A percentile compares a stretch with the other conserved stretches of the same genome.
Evolutionary conservation across 768 basidiomycete genomes (phyloP).

Genomic region (Lepiota venenata): DNA sequence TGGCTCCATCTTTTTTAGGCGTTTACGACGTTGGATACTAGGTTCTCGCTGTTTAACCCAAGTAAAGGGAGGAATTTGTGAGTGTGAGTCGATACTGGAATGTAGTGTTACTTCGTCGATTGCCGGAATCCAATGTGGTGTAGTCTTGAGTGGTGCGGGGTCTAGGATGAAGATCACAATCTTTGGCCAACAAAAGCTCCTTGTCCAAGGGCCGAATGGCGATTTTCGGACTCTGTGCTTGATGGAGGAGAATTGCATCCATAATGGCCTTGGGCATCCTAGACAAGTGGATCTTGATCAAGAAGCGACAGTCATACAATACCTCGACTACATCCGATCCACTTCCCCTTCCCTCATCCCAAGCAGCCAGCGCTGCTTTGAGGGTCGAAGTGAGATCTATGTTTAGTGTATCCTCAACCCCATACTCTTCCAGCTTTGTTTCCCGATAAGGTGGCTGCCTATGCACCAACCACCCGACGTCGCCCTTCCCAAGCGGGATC

Average conservation of each 20-base stretch:
- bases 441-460: constrained; percentile 45
- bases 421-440: constrained; percentile 23
- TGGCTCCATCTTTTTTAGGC: not conserved
- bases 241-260: not conserved
- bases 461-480: constrained; percentile 58
- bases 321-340: constrained; percentile 28
- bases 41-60: not conserved
- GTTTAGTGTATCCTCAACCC: constrained; percentile 12
- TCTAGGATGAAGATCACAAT: not conserved
- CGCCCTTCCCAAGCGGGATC: constrained; percentile 4
- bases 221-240: not conserved
- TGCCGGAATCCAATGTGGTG: not conserved
- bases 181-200: constrained; percentile 5
- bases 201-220: constrained; percentile 6
- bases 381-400: constrained; percentile 13
- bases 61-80: not conserved
- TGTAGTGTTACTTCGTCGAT: not conserved
- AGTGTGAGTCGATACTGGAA: not conserved
- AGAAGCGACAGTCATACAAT: constrained; percentile 67
- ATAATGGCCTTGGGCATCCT: constrained; percentile 38
- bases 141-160: not conserved
- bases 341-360: constrained; percentile 14
- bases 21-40: constrained; percentile 3
- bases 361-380: constrained; percentile 11
- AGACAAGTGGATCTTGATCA: constrained; percentile 42